Evolutionary conservation across 2,329 filamentous ascomycete genomes (phyloP).

Genomic region (Clonostachys sp.): DNA sequence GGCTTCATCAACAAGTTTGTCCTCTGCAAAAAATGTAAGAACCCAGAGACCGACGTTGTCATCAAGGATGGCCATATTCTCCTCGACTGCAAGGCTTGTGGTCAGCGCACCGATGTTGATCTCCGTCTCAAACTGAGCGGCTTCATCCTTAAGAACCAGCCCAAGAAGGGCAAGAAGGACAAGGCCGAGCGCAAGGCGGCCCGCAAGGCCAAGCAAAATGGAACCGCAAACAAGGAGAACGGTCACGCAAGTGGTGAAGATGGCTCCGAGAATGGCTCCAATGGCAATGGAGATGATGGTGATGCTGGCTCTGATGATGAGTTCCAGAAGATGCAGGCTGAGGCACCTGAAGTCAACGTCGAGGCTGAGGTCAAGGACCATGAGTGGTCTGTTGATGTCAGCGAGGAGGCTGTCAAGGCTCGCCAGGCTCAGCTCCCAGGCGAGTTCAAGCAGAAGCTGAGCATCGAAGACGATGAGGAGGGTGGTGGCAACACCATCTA

Average conservation of each 20-base stretch:
- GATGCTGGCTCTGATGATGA: constrained; percentile 88
- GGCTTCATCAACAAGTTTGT: constrained; percentile 99
- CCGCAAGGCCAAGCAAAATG: constrained; percentile 80
- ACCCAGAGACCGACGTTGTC: constrained; percentile 93
- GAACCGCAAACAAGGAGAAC: constrained; percentile 52
- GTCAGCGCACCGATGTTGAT: constrained; percentile 87
- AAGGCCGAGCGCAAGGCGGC: constrained; percentile 90
- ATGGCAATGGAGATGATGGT: constrained; percentile 38
- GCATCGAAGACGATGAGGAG: constrained; percentile 75
- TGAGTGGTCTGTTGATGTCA: constrained; percentile 95
- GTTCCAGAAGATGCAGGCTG: constrained; percentile 74
- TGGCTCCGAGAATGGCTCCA: constrained; percentile 43
- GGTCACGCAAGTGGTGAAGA: constrained; percentile 54
- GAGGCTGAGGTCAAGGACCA: constrained; percentile 72
- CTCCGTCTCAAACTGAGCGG: constrained; percentile 91
- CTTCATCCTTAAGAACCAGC: constrained; percentile 95
- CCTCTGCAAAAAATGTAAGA: constrained; percentile 99
- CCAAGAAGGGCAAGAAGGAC: constrained; percentile 94
- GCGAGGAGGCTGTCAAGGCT: constrained; percentile 89
- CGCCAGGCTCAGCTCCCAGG: constrained; percentile 90
- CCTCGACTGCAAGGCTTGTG: constrained; percentile 98
- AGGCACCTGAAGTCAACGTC: constrained; percentile 38
- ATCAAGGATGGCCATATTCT: constrained; percentile 92
- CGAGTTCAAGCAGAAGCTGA: constrained; percentile 90
- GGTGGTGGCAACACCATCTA: constrained; percentile 72